These are phyloP conservation scores for Pseudogymnoascus sp. DNA, from an alignment of 2,329 filamentous ascomycete species.

Conservation along the genomic window DNA sequence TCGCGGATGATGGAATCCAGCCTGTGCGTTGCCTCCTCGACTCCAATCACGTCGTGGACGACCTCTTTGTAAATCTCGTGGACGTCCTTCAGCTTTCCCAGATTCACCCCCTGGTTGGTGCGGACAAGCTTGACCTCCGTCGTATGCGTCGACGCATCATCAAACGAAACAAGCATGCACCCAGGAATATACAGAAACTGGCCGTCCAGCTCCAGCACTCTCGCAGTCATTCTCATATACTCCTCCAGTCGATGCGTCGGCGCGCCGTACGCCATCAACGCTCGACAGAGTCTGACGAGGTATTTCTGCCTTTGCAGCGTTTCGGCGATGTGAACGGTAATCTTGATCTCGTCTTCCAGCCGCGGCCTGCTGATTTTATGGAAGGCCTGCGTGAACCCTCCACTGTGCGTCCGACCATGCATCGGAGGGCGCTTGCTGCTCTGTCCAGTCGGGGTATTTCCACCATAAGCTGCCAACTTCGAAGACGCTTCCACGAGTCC, in stretches of 20 bases:
- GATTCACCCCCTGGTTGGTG: conserved; percentile 58
- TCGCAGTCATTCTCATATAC: conserved; percentile 82
- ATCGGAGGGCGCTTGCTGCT: conserved; percentile 20
- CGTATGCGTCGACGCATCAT: conserved; percentile 62
- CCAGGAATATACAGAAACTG: conserved; percentile 87
- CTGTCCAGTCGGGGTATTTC: conserved; percentile 16
- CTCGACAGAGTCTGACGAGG: conserved; percentile 73
- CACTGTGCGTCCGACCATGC: conserved; percentile 22
- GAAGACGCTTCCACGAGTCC: conserved; percentile 47
- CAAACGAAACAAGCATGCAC: conserved; percentile 92
- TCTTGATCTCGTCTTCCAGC: conserved; percentile 32
- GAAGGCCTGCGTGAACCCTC: conserved; percentile 1
- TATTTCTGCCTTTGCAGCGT: conserved; percentile 76
- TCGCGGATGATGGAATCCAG: conserved; percentile 46
- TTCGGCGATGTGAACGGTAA: conserved; percentile 52
- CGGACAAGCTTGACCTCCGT: conserved; percentile 72
- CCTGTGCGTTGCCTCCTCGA: conserved; percentile 57
- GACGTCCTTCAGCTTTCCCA: conserved; percentile 64
- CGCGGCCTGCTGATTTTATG: conserved; percentile 17
- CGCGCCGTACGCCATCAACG: conserved; percentile 82
- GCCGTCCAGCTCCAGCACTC: conserved; percentile 80
- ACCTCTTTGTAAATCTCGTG: conserved; percentile 76
- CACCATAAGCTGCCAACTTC: conserved; percentile 41
- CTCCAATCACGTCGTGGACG: conserved; percentile 65
- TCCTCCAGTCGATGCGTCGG: conserved; percentile 87